phyloP scores from a whole-genome alignment of 257 asterid species.

The Nemophila menziesii region DNA sequence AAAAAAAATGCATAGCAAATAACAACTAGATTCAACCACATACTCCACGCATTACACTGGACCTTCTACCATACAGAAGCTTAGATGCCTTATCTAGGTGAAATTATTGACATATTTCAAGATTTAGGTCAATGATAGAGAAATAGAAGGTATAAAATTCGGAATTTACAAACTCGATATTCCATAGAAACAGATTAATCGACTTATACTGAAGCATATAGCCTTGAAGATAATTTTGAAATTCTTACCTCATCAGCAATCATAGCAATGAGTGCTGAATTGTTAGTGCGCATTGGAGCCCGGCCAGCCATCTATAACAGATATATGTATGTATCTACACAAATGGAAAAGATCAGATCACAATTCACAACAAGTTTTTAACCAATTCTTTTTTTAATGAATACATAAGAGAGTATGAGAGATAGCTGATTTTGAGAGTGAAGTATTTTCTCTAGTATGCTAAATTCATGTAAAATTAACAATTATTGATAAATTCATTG shows the following conservation, averaged over 20 bases:
- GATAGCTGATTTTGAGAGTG: background rate
- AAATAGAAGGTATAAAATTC: background rate
- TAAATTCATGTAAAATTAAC: background rate
- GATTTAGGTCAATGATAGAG: background rate
- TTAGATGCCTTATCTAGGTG: background rate
- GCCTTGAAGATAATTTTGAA: background rate
- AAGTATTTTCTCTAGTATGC: background rate
- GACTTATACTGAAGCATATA: no score
- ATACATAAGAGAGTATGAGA: no score
- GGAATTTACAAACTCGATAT: background rate
- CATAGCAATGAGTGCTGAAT: conserved; percentile 88
- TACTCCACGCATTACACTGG: background rate
- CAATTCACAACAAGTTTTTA: background rate
- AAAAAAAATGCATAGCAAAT: background rate
- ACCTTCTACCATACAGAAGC: background rate
- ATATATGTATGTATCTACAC: background rate
- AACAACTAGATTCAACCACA: background rate
- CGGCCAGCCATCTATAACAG: conserved; percentile 56
- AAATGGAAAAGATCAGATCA: background rate
- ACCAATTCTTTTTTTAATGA: background rate
- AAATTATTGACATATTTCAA: background rate
- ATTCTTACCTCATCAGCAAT: conserved; percentile 79
- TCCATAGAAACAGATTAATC: background rate
- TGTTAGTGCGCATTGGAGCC: conserved; percentile 64
- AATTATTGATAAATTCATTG: background rate